These are phyloP conservation scores for Fomitopsis betulina DNA, from an alignment of 1,284 basidiomycete species.

Conservation along the genomic window DNA sequence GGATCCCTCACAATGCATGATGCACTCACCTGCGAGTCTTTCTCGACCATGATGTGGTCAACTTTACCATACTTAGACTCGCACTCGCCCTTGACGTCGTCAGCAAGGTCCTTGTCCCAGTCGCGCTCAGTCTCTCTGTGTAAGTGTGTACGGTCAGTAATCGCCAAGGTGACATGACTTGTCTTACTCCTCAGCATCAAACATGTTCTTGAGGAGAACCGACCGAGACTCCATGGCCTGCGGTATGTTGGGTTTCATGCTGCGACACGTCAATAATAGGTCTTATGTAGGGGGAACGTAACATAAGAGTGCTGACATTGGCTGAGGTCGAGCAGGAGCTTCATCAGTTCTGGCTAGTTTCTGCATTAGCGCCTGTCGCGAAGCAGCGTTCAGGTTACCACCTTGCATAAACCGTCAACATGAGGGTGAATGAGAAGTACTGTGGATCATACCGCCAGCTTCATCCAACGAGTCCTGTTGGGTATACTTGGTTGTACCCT, in stretches of 20 bases:
- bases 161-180: background rate
- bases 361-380: slow-evolving; percentile 97
- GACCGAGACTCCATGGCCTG: slow-evolving; percentile 80
- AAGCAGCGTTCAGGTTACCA: slow-evolving; percentile 92
- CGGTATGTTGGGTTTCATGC: slow-evolving; percentile 66
- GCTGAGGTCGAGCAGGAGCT: slow-evolving; percentile 48
- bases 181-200: slow-evolving; percentile 88
- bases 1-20: background rate
- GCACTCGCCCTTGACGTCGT: slow-evolving; percentile 94
- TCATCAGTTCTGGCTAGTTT: slow-evolving; percentile 93
- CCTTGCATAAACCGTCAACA: slow-evolving; percentile 35
- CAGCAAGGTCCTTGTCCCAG: slow-evolving; percentile 95
- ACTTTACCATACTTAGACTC: slow-evolving; percentile 89
- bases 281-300: background rate
- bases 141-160: slow-evolving; percentile 3
- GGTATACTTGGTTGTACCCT: slow-evolving; percentile 70
- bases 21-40: slow-evolving; percentile 80
- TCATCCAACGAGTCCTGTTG: slow-evolving; percentile 81
- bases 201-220: slow-evolving; percentile 93
- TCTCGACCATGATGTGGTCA: slow-evolving; percentile 87
- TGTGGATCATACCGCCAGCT: slow-evolving; percentile 56
- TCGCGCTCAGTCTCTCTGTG: slow-evolving; percentile 88
- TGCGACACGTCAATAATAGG: slow-evolving; percentile 18
- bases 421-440: background rate
- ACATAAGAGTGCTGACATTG: slow-evolving; percentile 43